A percentile compares a stretch with the other conserved stretches of the same genome.
These are phyloP conservation scores for Ceratocystis ficicola DNA, from an alignment of 2,329 filamentous ascomycete species.

Conservation along the genomic window DNA sequence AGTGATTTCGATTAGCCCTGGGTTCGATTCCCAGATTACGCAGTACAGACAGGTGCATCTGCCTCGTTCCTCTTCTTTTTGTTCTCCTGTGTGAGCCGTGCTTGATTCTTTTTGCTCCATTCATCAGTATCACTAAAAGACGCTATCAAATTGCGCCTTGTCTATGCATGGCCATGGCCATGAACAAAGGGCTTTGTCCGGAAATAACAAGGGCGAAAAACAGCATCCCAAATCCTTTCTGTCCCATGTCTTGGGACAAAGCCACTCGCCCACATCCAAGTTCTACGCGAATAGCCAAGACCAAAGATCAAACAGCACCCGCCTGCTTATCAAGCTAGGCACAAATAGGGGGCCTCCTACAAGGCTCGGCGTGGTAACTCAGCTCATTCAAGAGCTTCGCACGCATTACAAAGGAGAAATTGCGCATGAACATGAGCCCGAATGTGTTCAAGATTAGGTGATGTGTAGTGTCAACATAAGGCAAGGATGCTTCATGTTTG, in stretches of 20 bases:
- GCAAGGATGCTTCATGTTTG: too few relatives aligned
- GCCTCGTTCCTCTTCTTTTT: background rate
- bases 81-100: background rate
- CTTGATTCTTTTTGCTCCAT: background rate
- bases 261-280: too few relatives aligned
- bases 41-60: background rate
- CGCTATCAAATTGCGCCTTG: background rate
- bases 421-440: too few relatives aligned
- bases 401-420: too few relatives aligned
- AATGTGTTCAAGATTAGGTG: too few relatives aligned
- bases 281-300: too few relatives aligned
- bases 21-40: constrained; percentile 12
- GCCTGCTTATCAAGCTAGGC: too few relatives aligned
- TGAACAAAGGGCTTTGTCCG: background rate
- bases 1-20: constrained; percentile 11
- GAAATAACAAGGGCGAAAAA: background rate
- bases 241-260: background rate
- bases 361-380: too few relatives aligned
- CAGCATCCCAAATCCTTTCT: background rate
- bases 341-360: too few relatives aligned
- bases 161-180: background rate
- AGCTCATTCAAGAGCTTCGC: too few relatives aligned
- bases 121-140: background rate
- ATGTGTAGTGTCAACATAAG: too few relatives aligned
- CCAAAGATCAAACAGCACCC: too few relatives aligned